Evolutionary conservation across 139 green algal genomes (phyloP).

Genomic region (Chlorella sorokiniana): DNA sequence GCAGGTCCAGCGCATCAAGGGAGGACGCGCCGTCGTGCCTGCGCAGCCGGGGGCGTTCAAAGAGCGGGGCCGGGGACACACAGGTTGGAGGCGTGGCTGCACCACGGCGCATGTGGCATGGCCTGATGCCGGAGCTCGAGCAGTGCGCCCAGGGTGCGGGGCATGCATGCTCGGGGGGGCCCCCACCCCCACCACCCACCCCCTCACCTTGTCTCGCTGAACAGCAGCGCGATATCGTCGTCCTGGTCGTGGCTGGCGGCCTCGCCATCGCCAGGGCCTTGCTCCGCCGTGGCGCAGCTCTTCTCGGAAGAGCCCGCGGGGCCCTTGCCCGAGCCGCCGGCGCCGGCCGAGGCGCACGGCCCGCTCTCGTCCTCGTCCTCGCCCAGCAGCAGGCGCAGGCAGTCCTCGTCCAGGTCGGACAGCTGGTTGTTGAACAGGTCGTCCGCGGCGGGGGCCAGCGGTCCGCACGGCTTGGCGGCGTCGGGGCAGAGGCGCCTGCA

Average conservation of each 20-base stretch:
- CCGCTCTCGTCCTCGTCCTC: conserved; percentile 19
- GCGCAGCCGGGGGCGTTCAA: too few species aligned
- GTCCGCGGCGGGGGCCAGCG: not conserved
- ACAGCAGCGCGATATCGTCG: conserved; percentile 30
- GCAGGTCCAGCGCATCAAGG: conserved; percentile 21
- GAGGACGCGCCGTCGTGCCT: not conserved
- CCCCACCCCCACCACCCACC: not conserved
- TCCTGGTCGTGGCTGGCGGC: conserved; percentile 6
- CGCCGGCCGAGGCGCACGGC: not conserved
- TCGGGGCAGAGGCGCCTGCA: not conserved
- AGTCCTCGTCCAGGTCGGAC: conserved; percentile 32
- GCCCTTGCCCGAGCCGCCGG: conserved; percentile 7
- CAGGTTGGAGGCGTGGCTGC: not conserved
- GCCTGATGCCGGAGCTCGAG: too few species aligned
- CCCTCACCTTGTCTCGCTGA: conserved; percentile 17
- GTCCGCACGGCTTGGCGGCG: not conserved
- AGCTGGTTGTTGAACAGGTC: conserved; percentile 7
- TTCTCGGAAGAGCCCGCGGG: not conserved
- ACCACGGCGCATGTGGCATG: not conserved
- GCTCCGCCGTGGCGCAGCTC: not conserved
- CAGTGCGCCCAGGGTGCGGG: not conserved
- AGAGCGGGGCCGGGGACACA: not conserved
- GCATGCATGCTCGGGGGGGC: too few species aligned
- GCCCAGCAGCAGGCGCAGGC: conserved; percentile 33
- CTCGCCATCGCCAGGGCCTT: not conserved